These are phyloP conservation scores for Plicaturopsis crispa DNA, from an alignment of 768 basidiomycete species.

Conservation along the genomic window DNA sequence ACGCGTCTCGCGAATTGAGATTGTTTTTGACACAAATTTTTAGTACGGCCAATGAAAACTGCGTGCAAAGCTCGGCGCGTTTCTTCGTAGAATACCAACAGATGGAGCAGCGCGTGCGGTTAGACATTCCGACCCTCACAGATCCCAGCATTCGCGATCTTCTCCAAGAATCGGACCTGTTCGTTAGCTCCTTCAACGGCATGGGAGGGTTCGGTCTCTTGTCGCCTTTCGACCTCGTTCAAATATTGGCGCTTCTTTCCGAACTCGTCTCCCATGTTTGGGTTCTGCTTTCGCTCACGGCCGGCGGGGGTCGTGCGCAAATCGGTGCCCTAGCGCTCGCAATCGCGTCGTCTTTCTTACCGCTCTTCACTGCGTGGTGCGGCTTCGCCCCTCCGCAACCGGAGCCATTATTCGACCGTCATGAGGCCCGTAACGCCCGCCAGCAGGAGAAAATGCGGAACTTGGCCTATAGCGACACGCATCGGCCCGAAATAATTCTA, in stretches of 20 bases:
- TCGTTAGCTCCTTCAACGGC: slow-evolving; percentile 74
- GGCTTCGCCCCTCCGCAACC: slow-evolving; percentile 30
- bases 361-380: slow-evolving; percentile 49
- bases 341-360: slow-evolving; percentile 51
- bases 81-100: slow-evolving; percentile 76
- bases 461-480: slow-evolving; percentile 64
- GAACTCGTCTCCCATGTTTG: slow-evolving; percentile 69
- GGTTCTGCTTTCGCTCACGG: slow-evolving; percentile 59
- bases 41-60: slow-evolving; percentile 62
- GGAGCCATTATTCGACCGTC: slow-evolving; percentile 38
- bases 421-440: slow-evolving; percentile 58
- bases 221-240: slow-evolving; percentile 74
- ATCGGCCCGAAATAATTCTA: slow-evolving; percentile 75
- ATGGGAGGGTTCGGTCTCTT: slow-evolving; percentile 68
- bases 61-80: slow-evolving; percentile 67
- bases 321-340: slow-evolving; percentile 53
- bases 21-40: slow-evolving; percentile 10
- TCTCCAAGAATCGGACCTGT: slow-evolving; percentile 80
- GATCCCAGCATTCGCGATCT: slow-evolving; percentile 70
- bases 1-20: slow-evolving; percentile 4
- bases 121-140: slow-evolving; percentile 73
- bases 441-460: slow-evolving; percentile 70
- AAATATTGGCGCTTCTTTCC: slow-evolving; percentile 60
- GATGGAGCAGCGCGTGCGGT: slow-evolving; percentile 65
- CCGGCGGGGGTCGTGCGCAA: slow-evolving; percentile 39